Evolutionary conservation across 2,329 filamentous ascomycete genomes (phyloP).

Genomic region (Microdochium trichocladiopsis): DNA sequence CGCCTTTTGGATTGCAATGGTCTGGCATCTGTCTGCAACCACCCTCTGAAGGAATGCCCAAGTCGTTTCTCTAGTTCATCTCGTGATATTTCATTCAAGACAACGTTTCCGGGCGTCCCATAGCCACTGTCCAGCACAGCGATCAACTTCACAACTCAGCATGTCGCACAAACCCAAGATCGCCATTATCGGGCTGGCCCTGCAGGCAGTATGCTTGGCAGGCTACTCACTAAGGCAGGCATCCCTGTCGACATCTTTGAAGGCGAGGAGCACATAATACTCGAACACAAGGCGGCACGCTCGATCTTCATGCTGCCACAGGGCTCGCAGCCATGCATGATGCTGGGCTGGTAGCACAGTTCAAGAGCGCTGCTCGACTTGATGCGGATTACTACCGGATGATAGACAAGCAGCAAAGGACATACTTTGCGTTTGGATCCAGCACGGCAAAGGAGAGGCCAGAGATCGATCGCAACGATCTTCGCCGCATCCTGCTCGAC

Average conservation of each 20-base stretch:
- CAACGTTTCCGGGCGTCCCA: too few species aligned
- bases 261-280: conserved; percentile 31
- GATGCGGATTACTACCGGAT: conserved; percentile 44
- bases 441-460: conserved; percentile 31
- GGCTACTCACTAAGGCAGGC: conserved; percentile 38
- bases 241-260: conserved; percentile 44
- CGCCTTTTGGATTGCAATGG: too few species aligned
- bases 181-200: conserved; percentile 43
- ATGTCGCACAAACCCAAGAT: conserved; percentile 15
- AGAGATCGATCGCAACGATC: conserved; percentile 43
- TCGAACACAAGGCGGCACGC: conserved; percentile 41
- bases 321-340: conserved; percentile 44
- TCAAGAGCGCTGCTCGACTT: conserved; percentile 40
- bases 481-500: conserved; percentile 35
- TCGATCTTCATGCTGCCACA: conserved; percentile 45
- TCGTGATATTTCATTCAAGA: too few species aligned
- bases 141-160: conserved; percentile 2
- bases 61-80: too few species aligned
- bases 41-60: too few species aligned
- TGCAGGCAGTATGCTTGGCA: conserved; percentile 41
- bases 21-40: too few species aligned
- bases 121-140: too few species aligned
- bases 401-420: conserved; percentile 30
- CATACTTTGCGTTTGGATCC: conserved; percentile 21
- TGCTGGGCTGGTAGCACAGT: conserved; percentile 41